A percentile compares a stretch with the other conserved stretches of the same genome.
These are phyloP conservation scores for Mucor lusitanicus DNA, from an alignment of 371 early-diverging fungal species.

Conservation along the genomic window DNA sequence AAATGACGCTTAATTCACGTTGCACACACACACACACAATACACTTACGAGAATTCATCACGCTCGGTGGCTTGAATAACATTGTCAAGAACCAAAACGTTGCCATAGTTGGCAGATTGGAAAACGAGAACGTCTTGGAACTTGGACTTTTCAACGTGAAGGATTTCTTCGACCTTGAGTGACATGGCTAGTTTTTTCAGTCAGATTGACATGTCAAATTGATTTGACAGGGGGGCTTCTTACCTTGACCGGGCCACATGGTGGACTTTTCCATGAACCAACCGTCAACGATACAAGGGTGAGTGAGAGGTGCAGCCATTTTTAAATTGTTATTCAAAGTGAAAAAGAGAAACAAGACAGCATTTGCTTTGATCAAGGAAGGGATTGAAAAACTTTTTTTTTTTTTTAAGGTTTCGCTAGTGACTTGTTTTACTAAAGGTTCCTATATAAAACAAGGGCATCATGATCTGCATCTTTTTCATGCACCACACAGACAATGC, in stretches of 20 bases:
- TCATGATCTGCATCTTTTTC: not conserved
- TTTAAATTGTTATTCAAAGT: constrained; percentile 9
- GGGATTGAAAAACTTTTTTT: constrained; percentile 1
- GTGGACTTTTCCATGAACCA: constrained; percentile 95
- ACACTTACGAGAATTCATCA: constrained; percentile 92
- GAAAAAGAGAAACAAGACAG: constrained; percentile 14
- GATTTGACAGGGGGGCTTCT: constrained; percentile 9
- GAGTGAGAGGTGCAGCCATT: constrained; percentile 65
- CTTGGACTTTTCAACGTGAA: constrained; percentile 90
- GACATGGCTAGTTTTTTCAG: constrained; percentile 72
- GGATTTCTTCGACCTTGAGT: constrained; percentile 90
- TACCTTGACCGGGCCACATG: constrained; percentile 97
- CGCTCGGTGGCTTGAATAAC: constrained; percentile 97
- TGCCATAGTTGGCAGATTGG: constrained; percentile 91
- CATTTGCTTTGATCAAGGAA: not conserved
- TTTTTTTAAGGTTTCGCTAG: not conserved
- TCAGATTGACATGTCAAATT: not conserved
- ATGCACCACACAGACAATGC: no score
- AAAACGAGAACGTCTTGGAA: constrained; percentile 98
- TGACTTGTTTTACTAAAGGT: constrained; percentile 1
- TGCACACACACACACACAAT: not conserved
- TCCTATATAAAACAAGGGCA: not conserved
- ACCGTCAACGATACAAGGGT: constrained; percentile 89
- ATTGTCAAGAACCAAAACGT: constrained; percentile 95
- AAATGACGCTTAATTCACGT: not conserved